Conservation (phyloP, 805 yeast genomes). For the Pichia cephalocereana region DNA sequence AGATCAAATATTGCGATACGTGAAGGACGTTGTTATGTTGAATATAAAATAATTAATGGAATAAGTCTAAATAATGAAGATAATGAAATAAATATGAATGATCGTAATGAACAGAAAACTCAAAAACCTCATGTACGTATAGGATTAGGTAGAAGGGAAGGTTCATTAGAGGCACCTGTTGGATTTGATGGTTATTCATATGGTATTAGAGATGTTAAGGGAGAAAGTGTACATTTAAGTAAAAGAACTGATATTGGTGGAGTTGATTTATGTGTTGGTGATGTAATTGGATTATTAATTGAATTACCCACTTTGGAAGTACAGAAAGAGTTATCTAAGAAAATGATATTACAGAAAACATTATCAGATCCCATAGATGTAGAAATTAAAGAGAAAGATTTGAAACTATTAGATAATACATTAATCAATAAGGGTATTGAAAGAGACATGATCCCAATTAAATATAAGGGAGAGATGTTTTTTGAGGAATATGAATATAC, state of each 20-base stretch:
- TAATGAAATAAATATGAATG: conserved; percentile 2
- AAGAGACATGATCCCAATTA: conserved; percentile 83
- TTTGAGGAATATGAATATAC: conserved; percentile 82
- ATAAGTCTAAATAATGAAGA: conserved; percentile 9
- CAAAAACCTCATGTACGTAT: conserved; percentile 47
- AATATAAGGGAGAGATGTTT: conserved; percentile 65
- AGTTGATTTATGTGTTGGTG: conserved; percentile 53
- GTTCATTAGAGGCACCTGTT: conserved; percentile 87
- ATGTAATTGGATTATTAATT: conserved; percentile 70
- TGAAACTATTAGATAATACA: not conserved
- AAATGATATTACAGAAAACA: conserved; percentile 26
- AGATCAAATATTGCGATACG: conserved; percentile 66
- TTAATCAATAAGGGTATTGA: conserved; percentile 34
- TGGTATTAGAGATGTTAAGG: conserved; percentile 72
- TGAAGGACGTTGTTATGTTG: conserved; percentile 78
- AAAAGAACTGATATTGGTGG: conserved; percentile 44
- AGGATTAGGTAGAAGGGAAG: conserved; percentile 80
- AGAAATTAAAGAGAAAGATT: conserved; percentile 1
- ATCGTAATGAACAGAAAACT: not conserved
- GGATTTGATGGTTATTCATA: conserved; percentile 94
- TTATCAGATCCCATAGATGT: conserved; percentile 14
- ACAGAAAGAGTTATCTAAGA: conserved; percentile 35
- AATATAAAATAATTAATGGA: conserved; percentile 43
- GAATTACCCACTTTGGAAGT: conserved; percentile 48
- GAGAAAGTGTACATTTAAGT: conserved; percentile 69